phyloP scores from a whole-genome alignment of 2,329 filamentous ascomycete genomes.

The Coniochaeta hoffmannii region DNA sequence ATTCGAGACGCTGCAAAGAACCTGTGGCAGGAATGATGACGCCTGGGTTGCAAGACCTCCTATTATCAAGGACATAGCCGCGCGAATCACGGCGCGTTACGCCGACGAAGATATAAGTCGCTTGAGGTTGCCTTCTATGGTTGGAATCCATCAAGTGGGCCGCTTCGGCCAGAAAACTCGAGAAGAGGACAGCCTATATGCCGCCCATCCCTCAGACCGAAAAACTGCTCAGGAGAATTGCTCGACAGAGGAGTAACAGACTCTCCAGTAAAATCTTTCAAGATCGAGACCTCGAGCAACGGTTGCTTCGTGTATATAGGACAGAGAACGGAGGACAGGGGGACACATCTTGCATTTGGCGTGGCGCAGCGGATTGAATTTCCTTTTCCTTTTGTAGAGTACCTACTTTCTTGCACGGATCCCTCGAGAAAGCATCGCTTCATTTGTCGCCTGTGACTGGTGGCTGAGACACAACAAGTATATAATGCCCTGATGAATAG shows the following conservation, averaged over 20 bases:
- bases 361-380: background rate
- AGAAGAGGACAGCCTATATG: too few relatives aligned
- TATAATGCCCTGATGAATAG: too few relatives aligned
- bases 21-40: constrained; percentile 5
- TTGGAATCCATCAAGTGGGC: too few relatives aligned
- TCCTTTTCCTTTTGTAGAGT: background rate
- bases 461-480: too few relatives aligned
- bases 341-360: background rate
- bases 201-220: too few relatives aligned
- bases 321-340: background rate
- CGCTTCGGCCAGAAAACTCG: too few relatives aligned
- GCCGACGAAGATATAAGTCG: too few relatives aligned
- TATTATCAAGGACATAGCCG: background rate
- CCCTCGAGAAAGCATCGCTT: background rate
- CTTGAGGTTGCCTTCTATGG: too few relatives aligned
- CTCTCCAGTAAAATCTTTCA: background rate
- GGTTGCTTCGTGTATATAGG: background rate
- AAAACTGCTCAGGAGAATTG: too few relatives aligned
- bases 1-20: constrained; percentile 50
- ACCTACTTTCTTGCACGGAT: background rate
- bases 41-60: background rate
- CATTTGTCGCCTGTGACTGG: background rate
- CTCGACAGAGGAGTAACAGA: background rate
- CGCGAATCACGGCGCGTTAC: too few relatives aligned
- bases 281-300: background rate